Evolutionary conservation across 2,329 filamentous ascomycete genomes (phyloP).

Genomic region (Alternaria atra): DNA sequence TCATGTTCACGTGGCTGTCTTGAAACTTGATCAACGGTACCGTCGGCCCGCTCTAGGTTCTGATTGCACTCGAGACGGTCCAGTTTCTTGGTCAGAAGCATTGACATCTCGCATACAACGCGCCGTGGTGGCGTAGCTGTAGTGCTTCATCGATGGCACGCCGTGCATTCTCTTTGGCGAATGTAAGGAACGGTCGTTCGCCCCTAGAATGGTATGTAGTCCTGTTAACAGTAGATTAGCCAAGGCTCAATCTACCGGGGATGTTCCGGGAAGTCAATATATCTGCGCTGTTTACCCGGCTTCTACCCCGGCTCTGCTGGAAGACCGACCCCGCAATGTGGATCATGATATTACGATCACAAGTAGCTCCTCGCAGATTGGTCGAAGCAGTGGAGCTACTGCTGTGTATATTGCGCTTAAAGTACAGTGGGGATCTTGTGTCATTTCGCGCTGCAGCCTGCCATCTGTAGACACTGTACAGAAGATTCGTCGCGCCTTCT

Average conservation of each 20-base stretch:
- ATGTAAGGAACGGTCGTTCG: constrained; percentile 16
- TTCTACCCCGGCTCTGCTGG: constrained; percentile 12
- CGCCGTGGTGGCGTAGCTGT: constrained; percentile 5
- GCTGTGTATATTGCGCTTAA: constrained; percentile 18
- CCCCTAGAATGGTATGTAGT: constrained; percentile 12
- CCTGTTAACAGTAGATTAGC: constrained; percentile 24
- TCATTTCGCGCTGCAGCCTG: constrained; percentile 16
- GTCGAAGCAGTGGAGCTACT: constrained; percentile 7
- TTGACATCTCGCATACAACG: constrained; percentile 5
- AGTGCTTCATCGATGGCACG: constrained; percentile 4
- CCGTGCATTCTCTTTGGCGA: neutral
- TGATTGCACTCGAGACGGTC: neutral
- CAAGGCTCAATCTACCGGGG: constrained; percentile 21
- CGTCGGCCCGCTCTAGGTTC: constrained; percentile 24
- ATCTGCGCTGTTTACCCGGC: constrained; percentile 27
- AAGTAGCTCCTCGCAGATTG: constrained; percentile 10
- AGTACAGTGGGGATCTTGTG: constrained; percentile 8
- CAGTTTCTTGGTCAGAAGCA: constrained; percentile 20
- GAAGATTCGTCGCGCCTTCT: constrained; percentile 29
- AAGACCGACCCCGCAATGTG: constrained; percentile 10
- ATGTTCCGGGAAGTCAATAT: constrained; percentile 12
- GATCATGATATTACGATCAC: constrained; percentile 6
- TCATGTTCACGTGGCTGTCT: neutral
- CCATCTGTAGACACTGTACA: constrained; percentile 18
- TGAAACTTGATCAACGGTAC: constrained; percentile 18